Percentiles rank a stretch among this genome's conserved stretches.
Conservation (phyloP, 208 protist genomes). For the Novymonas esmeraldas region DNA sequence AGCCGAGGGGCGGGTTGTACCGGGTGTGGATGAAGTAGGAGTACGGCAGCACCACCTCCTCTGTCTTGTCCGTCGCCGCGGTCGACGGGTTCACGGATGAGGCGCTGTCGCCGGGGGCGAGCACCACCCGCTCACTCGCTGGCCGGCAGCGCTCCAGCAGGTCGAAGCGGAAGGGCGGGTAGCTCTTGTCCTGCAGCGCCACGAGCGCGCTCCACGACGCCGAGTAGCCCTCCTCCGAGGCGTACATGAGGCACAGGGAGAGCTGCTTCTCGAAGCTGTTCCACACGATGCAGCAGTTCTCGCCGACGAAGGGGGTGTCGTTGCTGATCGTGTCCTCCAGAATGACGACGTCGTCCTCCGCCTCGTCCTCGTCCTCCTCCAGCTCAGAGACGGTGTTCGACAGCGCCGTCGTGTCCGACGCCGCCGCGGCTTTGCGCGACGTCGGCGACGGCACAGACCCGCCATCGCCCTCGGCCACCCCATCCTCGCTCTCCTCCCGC, state of each 20-base stretch:
- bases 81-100: constrained; percentile 1
- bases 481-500: constrained; percentile 5
- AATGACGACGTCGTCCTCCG: constrained; percentile 44
- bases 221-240: constrained; percentile 68
- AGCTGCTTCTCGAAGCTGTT: constrained; percentile 80
- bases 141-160: constrained; percentile 46
- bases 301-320: constrained; percentile 81
- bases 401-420: neutral
- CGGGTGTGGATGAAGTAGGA: constrained; percentile 69
- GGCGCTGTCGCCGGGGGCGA: constrained; percentile 10
- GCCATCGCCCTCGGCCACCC: neutral
- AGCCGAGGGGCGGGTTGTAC: constrained; percentile 70
- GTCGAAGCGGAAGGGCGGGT: constrained; percentile 56
- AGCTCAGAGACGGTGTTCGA: constrained; percentile 24
- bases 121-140: constrained; percentile 4
- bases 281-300: constrained; percentile 90
- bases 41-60: constrained; percentile 51
- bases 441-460: neutral
- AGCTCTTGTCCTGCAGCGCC: constrained; percentile 75
- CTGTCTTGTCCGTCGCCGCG: constrained; percentile 1
- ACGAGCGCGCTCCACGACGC: constrained; percentile 78
- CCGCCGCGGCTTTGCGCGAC: neutral
- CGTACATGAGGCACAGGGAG: constrained; percentile 82
- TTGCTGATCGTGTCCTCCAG: constrained; percentile 73
- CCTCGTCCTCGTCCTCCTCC: constrained; percentile 29